phyloP scores from a whole-genome alignment of 139 green algal species.

The Volvox reticuliferus region DNA sequence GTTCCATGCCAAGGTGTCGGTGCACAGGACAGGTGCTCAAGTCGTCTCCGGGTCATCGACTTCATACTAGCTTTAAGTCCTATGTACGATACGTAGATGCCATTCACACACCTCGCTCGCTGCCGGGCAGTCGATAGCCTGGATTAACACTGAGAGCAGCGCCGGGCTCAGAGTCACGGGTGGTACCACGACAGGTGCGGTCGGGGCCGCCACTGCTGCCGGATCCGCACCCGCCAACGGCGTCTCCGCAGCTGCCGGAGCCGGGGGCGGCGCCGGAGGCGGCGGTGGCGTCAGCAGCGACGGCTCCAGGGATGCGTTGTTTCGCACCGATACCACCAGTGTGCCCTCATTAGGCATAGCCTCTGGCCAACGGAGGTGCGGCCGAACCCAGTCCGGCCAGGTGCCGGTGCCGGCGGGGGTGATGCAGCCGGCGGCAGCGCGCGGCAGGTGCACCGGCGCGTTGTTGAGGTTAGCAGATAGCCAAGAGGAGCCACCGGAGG shows the following conservation, averaged over 20 bases:
- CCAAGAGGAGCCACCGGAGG: slow-evolving; percentile 38
- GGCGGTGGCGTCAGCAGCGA: neutral
- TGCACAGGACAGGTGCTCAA: no score
- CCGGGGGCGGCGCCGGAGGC: no score
- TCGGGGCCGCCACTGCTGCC: neutral
- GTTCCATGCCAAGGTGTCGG: no score
- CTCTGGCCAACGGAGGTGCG: slow-evolving; percentile 37
- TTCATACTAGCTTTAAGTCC: no score
- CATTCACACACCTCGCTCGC: slow-evolving; percentile 5
- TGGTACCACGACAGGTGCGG: neutral
- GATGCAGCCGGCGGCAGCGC: neutral
- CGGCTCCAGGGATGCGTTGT: slow-evolving; percentile 29
- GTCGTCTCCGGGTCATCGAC: no score
- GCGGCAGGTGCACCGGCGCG: slow-evolving; percentile 30
- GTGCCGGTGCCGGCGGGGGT: neutral
- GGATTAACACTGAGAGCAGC: neutral
- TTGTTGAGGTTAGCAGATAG: slow-evolving; percentile 29
- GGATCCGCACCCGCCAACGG: neutral
- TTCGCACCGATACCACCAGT: slow-evolving; percentile 8
- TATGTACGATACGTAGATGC: no score
- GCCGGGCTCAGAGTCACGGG: neutral
- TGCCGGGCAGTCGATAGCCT: neutral
- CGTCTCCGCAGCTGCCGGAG: neutral
- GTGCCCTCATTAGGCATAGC: neutral
- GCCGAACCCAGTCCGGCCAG: neutral